Evolutionary conservation across 495 filamentous ascomycete genomes (phyloP), one percentile per base, ranked within the genome.

Genomic region (Aspergillus hancockii): DNA sequence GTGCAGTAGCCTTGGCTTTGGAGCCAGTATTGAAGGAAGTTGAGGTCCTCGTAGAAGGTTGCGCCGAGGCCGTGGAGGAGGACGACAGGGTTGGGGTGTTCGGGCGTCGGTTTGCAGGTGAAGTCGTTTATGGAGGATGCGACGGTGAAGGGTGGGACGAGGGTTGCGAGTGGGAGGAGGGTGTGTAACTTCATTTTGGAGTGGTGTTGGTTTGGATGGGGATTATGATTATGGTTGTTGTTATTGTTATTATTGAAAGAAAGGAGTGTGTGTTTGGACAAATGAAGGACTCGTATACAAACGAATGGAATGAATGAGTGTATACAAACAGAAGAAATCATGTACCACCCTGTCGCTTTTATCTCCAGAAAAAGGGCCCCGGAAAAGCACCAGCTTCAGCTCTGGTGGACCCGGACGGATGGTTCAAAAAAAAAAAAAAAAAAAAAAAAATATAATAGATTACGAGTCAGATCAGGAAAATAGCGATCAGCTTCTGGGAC

Each of bases 11-110:
- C 79, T 51, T 76, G 65, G 14, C 61, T 54, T 43, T 81, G 80
- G 23, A 84, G 77, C 69, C 76, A 80, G 67, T 64, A 67, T 60
- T 83, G 79, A 8, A 84, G 70, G 57, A 67, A 73, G 70, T 83
- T 82, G 10, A 83, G 70, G 61, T 83, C 80, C 57, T 80, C 78
- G 38, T 81, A 74, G 64, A 63, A 79, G 46, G 75, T 80, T 3
- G 80, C 79, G 25, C 78, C 77, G 4, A 84, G 75, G 8, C 81
- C 81, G 65, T 84, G 81, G 1, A 84, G 75, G 52, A 81, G 63
- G 16, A 84, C 64, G 28, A 84, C 69, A 4, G 81, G 81, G 60
- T 82, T 82, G 23, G 68, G 67, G 49, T 73, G 74, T 53, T 52
- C 58, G 6, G 13, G 3, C 41, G 50, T 66, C 64, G 64, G 67